Percentiles rank a stretch among this genome's conserved stretches.
Evolutionary conservation across 1,139 yeast species (phyloP).

Genomic region (Arxiozyma slooffiae): DNA sequence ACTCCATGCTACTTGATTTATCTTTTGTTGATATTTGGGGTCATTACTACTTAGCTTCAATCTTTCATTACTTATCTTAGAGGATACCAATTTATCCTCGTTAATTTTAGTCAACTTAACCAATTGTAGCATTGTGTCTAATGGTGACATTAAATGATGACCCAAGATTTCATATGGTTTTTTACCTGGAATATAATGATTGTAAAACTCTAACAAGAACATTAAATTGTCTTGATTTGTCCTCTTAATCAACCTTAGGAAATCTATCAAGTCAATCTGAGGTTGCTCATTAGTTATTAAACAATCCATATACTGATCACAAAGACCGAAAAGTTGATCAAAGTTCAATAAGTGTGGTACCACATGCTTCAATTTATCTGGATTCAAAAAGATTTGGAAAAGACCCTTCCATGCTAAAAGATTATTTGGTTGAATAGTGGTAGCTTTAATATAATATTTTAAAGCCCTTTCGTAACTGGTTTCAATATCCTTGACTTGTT

Average conservation of each 20-base stretch:
- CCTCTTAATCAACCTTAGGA: slow-evolving; percentile 39
- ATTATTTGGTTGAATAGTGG: slow-evolving; percentile 44
- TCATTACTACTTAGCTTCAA: slow-evolving; percentile 38
- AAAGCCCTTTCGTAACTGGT: slow-evolving; percentile 34
- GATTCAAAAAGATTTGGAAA: slow-evolving; percentile 31
- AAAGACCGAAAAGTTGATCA: slow-evolving; percentile 40
- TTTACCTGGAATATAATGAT: slow-evolving; percentile 54
- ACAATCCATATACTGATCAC: slow-evolving; percentile 35
- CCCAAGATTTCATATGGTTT: slow-evolving; percentile 50
- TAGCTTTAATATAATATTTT: slow-evolving; percentile 46
- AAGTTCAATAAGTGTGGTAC: slow-evolving; percentile 30
- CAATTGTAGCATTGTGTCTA: slow-evolving; percentile 41
- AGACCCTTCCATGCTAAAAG: slow-evolving; percentile 78
- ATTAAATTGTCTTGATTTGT: slow-evolving; percentile 29
- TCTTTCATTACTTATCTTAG: slow-evolving; percentile 37
- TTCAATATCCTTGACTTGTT: slow-evolving; percentile 2
- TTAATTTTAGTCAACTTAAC: slow-evolving; percentile 38
- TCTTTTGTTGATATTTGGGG: slow-evolving; percentile 35
- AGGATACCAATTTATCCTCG: slow-evolving; percentile 35
- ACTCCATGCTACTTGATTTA: slow-evolving; percentile 42
- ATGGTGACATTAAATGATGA: slow-evolving; percentile 42
- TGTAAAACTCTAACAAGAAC: slow-evolving; percentile 39
- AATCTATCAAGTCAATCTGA: slow-evolving; percentile 40
- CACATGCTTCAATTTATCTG: slow-evolving; percentile 10
- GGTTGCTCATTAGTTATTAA: slow-evolving; percentile 36